These are phyloP conservation scores for Podaxis sp. DNA, from an alignment of 768 basidiomycete species.

Conservation along the genomic window DNA sequence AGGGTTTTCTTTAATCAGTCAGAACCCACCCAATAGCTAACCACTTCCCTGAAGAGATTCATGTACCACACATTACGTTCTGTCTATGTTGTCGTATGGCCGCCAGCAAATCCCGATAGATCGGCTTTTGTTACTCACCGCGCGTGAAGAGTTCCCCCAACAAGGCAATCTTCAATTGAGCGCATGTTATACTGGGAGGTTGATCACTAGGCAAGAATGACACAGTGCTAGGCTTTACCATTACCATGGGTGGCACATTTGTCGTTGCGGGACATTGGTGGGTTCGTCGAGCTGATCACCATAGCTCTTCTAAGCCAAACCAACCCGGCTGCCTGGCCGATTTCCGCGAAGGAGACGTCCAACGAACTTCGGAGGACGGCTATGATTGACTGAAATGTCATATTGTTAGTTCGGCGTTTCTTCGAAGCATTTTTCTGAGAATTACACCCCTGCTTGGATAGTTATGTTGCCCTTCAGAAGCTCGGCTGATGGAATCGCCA, in stretches of 20 bases:
- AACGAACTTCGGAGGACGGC: neutral
- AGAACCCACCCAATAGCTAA: neutral
- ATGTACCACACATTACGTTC: neutral
- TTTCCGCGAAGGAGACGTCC: neutral
- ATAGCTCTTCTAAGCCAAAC: neutral
- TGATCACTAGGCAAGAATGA: neutral
- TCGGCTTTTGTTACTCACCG: neutral
- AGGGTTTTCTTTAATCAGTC: neutral
- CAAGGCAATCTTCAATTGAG: neutral
- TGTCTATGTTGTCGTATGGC: neutral
- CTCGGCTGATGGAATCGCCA: neutral
- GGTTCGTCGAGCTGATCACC: neutral
- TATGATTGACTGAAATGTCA: neutral
- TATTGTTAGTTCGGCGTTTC: neutral
- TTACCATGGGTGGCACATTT: too few species aligned
- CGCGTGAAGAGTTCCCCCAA: neutral
- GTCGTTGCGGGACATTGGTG: neutral
- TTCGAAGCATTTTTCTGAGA: neutral
- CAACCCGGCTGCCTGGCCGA: neutral
- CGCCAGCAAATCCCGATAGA: neutral
- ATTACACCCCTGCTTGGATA: neutral
- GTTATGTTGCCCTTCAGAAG: conserved; percentile 4
- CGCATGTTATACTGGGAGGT: neutral
- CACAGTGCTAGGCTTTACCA: too few species aligned
- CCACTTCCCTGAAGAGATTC: neutral